Conservation (phyloP, 176 grass and related monocot genomes). For the Rhipidocladum racemiflorum region DNA sequence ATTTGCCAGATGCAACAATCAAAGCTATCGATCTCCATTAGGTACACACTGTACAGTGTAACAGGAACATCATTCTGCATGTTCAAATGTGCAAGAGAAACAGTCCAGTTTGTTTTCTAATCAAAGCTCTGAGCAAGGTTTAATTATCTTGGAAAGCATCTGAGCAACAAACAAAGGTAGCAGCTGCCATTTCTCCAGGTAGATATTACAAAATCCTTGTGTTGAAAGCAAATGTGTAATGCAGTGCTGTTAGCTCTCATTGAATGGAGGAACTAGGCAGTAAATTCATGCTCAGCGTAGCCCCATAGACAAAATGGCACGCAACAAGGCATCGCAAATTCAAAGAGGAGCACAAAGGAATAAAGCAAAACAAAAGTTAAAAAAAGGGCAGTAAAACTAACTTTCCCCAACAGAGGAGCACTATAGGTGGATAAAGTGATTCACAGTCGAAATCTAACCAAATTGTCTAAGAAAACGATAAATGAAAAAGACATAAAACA, state of each 20-base stretch:
- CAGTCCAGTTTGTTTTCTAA: too few relatives aligned
- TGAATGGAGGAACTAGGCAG: constrained; percentile 5
- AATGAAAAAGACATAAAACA: constrained; percentile 25
- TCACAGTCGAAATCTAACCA: constrained; percentile 42
- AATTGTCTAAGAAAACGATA: constrained; percentile 23
- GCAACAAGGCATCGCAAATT: constrained; percentile 12
- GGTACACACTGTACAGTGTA: too few relatives aligned
- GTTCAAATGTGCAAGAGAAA: too few relatives aligned
- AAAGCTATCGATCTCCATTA: too few relatives aligned
- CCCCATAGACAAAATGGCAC: constrained; percentile 19
- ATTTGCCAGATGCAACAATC: too few relatives aligned
- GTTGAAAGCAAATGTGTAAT: constrained; percentile 9
- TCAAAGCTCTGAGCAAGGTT: too few relatives aligned
- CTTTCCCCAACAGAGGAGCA: constrained; percentile 24
- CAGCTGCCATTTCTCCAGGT: not conserved
- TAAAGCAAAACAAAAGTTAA: constrained; percentile 39
- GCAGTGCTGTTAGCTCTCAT: not conserved
- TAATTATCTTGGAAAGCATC: not conserved
- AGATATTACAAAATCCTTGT: not conserved
- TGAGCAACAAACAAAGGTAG: not conserved
- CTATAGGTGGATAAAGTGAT: constrained; percentile 23
- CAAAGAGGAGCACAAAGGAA: constrained; percentile 17
- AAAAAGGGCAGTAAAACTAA: constrained; percentile 17
- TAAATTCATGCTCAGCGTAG: constrained; percentile 5
- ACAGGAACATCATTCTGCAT: too few relatives aligned